phyloP scores from a whole-genome alignment of 208 protist species.

The Leptomonas pyrrhocoris region DNA sequence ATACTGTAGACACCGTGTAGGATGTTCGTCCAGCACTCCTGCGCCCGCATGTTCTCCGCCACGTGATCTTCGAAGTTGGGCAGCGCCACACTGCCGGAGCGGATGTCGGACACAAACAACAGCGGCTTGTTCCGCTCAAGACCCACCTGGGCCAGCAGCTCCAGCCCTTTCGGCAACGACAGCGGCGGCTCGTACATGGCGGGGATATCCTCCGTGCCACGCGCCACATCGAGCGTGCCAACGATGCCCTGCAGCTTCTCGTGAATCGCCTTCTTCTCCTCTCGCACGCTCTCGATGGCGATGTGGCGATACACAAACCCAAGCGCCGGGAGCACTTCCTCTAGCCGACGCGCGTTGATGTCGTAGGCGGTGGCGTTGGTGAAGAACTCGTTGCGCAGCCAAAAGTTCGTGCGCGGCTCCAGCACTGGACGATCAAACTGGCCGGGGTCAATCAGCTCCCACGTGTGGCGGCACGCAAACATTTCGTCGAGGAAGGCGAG shows the following conservation, averaged over 20 bases:
- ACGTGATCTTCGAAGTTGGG: conserved; percentile 93
- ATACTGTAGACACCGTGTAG: conserved; percentile 89
- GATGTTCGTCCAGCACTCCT: conserved; percentile 92
- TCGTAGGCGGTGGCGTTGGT: conserved; percentile 92
- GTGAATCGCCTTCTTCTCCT: conserved; percentile 65
- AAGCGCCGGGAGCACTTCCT: conserved; percentile 60
- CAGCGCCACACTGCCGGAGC: conserved; percentile 82
- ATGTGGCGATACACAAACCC: conserved; percentile 61
- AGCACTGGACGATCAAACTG: conserved; percentile 84
- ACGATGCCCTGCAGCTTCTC: conserved; percentile 69
- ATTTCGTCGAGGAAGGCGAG: conserved; percentile 88
- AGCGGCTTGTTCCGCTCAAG: conserved; percentile 83
- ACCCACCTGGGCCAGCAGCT: conserved; percentile 72
- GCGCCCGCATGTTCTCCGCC: conserved; percentile 90
- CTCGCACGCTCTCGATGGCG: conserved; percentile 39
- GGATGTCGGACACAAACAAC: conserved; percentile 95
- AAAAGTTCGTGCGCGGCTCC: conserved; percentile 66
- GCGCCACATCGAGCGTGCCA: conserved; percentile 85
- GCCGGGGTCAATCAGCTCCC: conserved; percentile 94
- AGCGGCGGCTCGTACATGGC: conserved; percentile 87
- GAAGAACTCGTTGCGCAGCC: conserved; percentile 94
- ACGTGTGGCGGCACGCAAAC: conserved; percentile 87
- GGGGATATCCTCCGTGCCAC: conserved; percentile 86
- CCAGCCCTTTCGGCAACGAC: conserved; percentile 60
- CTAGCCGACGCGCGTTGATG: conserved; percentile 83